phyloP scores from a whole-genome alignment of 371 early-diverging fungal species.

The Sporodiniella umbellata region DNA sequence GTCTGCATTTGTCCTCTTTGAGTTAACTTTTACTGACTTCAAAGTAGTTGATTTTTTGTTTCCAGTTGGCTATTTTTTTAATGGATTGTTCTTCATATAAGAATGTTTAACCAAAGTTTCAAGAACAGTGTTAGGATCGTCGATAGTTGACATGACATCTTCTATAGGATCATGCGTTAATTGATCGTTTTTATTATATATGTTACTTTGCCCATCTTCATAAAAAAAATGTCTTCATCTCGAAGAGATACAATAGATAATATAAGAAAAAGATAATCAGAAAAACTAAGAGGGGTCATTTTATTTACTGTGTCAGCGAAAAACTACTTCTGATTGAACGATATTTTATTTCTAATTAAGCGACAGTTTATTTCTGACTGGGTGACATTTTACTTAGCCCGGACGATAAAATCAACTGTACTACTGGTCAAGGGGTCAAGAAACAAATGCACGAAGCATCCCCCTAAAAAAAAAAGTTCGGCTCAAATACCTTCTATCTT shows the following conservation, averaged over 20 bases:
- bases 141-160: conserved; percentile 15
- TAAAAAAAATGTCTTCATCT: conserved; percentile 14
- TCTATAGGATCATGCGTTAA: conserved; percentile 11
- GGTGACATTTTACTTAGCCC: conserved; percentile 10
- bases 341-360: conserved; percentile 5
- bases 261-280: conserved; percentile 16
- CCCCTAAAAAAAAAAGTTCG: no score
- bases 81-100: conserved; percentile 13
- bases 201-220: conserved; percentile 5
- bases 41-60: conserved; percentile 8
- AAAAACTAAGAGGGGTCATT: conserved; percentile 4
- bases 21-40: neutral
- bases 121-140: conserved; percentile 12
- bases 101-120: conserved; percentile 10
- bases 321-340: conserved; percentile 1
- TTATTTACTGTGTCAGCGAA: conserved; percentile 7
- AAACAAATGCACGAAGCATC: no score
- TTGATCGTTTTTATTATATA: no score
- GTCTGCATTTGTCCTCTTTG: conserved; percentile 2
- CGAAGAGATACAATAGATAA: conserved; percentile 11
- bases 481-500: no score
- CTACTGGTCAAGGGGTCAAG: no score
- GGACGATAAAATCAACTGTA: conserved; percentile 6
- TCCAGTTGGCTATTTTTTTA: conserved; percentile 8
- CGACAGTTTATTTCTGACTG: conserved; percentile 6